Conservation (phyloP, 805 yeast species). For the Suhomyces canberraensis region DNA sequence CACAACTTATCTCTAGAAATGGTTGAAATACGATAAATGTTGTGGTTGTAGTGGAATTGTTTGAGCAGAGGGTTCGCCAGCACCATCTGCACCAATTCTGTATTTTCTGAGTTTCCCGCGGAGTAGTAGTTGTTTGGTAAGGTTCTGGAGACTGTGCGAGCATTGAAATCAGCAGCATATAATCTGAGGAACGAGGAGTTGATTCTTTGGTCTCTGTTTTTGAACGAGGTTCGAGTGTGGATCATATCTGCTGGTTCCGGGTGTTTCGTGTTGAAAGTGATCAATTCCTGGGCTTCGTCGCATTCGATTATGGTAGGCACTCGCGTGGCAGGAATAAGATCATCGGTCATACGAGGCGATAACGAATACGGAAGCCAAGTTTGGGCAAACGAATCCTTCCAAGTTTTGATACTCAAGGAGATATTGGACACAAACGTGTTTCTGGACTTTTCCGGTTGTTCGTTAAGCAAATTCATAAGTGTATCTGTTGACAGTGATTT, state of each 20-base stretch:
- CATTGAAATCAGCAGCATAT: constrained; percentile 48
- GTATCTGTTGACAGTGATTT: constrained; percentile 5
- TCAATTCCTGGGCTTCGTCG: constrained; percentile 8
- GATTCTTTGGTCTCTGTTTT: constrained; percentile 47
- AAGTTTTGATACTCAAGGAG: constrained; percentile 2
- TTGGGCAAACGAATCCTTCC: constrained; percentile 1
- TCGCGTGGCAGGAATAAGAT: constrained; percentile 3
- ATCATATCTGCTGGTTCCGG: constrained; percentile 3
- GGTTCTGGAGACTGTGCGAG: constrained; percentile 24
- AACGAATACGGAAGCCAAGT: constrained; percentile 4
- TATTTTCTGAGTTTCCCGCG: constrained; percentile 3
- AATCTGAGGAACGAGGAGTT: constrained; percentile 48
- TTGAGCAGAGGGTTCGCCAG: constrained; percentile 13
- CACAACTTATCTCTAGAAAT: constrained; percentile 50
- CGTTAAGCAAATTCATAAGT: constrained; percentile 2
- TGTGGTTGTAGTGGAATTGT: constrained; percentile 25
- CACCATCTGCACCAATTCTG: constrained; percentile 13
- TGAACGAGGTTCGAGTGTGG: constrained; percentile 10
- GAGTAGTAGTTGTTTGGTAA: constrained; percentile 20
- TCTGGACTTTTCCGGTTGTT: neutral
- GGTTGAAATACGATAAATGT: constrained; percentile 35
- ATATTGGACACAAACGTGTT: constrained; percentile 4
- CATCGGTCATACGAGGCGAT: constrained; percentile 10
- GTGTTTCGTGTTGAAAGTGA: constrained; percentile 8
- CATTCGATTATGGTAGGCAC: neutral